Percentiles rank a stretch among this genome's conserved stretches.
Conservation (phyloP, 2,329 filamentous ascomycete species). For the Aspergillus ibericus region DNA sequence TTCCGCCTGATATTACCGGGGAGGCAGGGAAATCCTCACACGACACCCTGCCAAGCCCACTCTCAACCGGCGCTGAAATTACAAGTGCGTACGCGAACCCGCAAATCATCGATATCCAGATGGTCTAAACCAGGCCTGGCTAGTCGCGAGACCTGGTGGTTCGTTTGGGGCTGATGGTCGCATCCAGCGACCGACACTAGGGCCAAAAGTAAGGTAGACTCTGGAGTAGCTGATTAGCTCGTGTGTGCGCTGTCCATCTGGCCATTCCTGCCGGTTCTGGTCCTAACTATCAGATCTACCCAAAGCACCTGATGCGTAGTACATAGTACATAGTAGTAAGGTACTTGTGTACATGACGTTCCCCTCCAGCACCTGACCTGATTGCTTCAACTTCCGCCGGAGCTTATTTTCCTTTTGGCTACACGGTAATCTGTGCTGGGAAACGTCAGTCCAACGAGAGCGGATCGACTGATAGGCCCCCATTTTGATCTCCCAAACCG, state of each 20-base stretch:
- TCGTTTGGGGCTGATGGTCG: neutral
- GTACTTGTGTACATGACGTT: neutral
- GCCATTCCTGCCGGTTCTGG: neutral
- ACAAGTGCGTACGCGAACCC: neutral
- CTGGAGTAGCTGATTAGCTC: neutral
- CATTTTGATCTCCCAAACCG: neutral
- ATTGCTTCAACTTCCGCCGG: neutral
- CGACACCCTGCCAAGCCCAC: conserved; percentile 14
- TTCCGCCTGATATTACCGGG: conserved; percentile 3
- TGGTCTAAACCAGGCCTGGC: neutral
- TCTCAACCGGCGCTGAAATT: conserved; percentile 4
- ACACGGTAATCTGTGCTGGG: neutral
- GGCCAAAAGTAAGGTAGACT: neutral
- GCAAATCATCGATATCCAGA: conserved; percentile 1
- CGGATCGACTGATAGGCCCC: neutral
- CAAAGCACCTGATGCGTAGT: neutral
- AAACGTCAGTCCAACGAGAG: neutral
- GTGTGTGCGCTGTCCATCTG: neutral
- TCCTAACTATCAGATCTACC: neutral
- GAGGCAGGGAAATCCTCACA: conserved; percentile 10
- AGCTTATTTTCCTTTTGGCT: neutral
- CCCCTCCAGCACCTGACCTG: neutral
- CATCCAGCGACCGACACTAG: neutral
- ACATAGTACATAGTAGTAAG: no score
- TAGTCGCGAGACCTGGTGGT: neutral